phyloP scores from a whole-genome alignment of 2,329 filamentous ascomycete species.

The Gremmenia infestans region DNA sequence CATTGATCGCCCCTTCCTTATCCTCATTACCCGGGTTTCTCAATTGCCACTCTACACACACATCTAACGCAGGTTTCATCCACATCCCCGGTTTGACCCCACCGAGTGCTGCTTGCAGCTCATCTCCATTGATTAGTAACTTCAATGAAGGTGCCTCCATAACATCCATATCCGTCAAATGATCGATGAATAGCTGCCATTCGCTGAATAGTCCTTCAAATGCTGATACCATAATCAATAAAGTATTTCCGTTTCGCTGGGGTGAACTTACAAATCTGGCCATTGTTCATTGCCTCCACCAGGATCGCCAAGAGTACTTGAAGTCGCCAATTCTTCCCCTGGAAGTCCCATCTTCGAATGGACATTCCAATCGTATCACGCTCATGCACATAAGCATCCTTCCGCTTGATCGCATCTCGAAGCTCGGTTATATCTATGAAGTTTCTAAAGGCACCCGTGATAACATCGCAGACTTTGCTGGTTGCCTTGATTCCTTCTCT shows the following conservation, averaged over 20 bases:
- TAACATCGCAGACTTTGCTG: constrained; percentile 67
- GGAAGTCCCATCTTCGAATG: constrained; percentile 64
- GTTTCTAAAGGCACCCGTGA: constrained; percentile 61
- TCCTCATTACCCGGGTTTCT: constrained; percentile 66
- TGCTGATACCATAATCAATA: constrained; percentile 13
- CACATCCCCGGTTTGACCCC: constrained; percentile 72
- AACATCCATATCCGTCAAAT: constrained; percentile 49
- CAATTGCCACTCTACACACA: constrained; percentile 85
- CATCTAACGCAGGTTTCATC: constrained; percentile 74
- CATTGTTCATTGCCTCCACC: constrained; percentile 50
- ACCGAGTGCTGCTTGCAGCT: constrained; percentile 61
- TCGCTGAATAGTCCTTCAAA: constrained; percentile 38
- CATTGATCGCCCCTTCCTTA: constrained; percentile 51
- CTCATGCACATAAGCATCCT: constrained; percentile 41
- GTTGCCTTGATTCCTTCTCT: constrained; percentile 75
- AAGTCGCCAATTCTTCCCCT: constrained; percentile 60
- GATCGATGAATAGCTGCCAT: constrained; percentile 53
- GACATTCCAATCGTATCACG: constrained; percentile 69
- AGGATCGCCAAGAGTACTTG: constrained; percentile 66
- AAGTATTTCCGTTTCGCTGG: background rate
- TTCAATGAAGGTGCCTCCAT: constrained; percentile 54
- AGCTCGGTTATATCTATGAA: constrained; percentile 56
- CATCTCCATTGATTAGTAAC: constrained; percentile 67
- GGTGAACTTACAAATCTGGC: background rate
- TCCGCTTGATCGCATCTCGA: constrained; percentile 50